phyloP scores from a whole-genome alignment of 2,329 filamentous ascomycete genomes.

The Trichoderma guizhouense region DNA sequence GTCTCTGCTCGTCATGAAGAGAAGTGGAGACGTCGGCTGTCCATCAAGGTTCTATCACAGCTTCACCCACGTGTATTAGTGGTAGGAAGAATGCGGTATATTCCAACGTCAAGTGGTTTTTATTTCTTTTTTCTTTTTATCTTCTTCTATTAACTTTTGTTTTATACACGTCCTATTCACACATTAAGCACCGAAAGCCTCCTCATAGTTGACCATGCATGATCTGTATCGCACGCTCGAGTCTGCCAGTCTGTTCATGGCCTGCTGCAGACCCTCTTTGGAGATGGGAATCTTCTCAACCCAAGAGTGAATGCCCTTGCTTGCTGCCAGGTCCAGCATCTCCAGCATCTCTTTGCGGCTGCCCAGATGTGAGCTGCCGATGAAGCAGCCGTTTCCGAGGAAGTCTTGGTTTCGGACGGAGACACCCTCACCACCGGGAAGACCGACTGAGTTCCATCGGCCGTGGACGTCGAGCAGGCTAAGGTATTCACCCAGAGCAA shows the following conservation, averaged over 20 bases:
- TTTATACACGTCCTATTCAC: not conserved
- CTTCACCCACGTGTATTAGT: not conserved
- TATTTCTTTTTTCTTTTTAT: not conserved
- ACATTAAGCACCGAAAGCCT: slow-evolving; percentile 56
- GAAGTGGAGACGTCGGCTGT: not conserved
- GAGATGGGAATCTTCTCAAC: slow-evolving; percentile 71
- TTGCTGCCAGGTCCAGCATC: slow-evolving; percentile 69
- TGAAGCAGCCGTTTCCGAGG: slow-evolving; percentile 68
- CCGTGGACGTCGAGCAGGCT: slow-evolving; percentile 78
- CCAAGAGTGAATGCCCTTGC: slow-evolving; percentile 68
- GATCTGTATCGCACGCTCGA: slow-evolving; percentile 73
- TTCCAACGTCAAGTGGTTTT: not conserved
- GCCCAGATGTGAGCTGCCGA: slow-evolving; percentile 69
- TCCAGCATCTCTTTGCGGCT: slow-evolving; percentile 66
- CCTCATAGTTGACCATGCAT: slow-evolving; percentile 68
- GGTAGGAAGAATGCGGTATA: not conserved
- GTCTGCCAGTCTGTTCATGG: slow-evolving; percentile 65
- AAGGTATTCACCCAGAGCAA: slow-evolving; percentile 70
- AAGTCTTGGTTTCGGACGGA: slow-evolving; percentile 71
- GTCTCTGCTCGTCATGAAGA: not conserved
- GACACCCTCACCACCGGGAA: slow-evolving; percentile 73
- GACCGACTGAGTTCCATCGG: slow-evolving; percentile 73
- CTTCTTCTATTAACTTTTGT: not conserved
- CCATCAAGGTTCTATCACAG: not conserved
- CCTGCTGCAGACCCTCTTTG: slow-evolving; percentile 65